A percentile compares a stretch with the other conserved stretches of the same genome.
These are phyloP conservation scores for Spiraea crenata DNA, from an alignment of 331 rosid species.

Conservation along the genomic window DNA sequence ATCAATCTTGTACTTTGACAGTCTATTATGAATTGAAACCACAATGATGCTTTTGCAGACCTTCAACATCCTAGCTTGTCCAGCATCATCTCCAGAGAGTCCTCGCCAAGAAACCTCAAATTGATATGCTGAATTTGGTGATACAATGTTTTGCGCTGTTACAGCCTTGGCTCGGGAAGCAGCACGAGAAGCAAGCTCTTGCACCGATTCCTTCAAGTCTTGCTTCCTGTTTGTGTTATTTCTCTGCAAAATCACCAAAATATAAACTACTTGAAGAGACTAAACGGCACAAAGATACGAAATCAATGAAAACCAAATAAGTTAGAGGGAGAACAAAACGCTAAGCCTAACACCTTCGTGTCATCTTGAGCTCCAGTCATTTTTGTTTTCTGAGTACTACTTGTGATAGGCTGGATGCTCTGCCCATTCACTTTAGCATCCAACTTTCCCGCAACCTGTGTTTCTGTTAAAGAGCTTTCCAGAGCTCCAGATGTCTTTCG, in stretches of 20 bases:
- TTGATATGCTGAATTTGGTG: slow-evolving; percentile 86
- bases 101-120: slow-evolving; percentile 87
- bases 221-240: slow-evolving; percentile 36
- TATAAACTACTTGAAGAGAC: neutral
- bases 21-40: slow-evolving; percentile 17
- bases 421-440: slow-evolving; percentile 44
- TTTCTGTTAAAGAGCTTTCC: slow-evolving; percentile 41
- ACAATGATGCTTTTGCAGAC: slow-evolving; percentile 33
- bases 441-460: slow-evolving; percentile 41
- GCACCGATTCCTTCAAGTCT: slow-evolving; percentile 52
- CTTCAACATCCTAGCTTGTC: slow-evolving; percentile 68
- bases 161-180: slow-evolving; percentile 67
- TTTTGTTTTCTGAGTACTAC: slow-evolving; percentile 37
- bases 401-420: slow-evolving; percentile 35
- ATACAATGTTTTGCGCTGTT: slow-evolving; percentile 56
- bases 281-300: neutral
- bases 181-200: slow-evolving; percentile 82
- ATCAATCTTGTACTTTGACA: slow-evolving; percentile 1
- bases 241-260: slow-evolving; percentile 41
- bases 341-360: slow-evolving; percentile 42
- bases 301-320: neutral
- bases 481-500: slow-evolving; percentile 60
- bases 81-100: slow-evolving; percentile 57
- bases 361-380: slow-evolving; percentile 39
- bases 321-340: slow-evolving; percentile 7